Evolutionary conservation across 371 early-diverging fungal species (phyloP).

Genomic region (Entomophthora muscae): DNA sequence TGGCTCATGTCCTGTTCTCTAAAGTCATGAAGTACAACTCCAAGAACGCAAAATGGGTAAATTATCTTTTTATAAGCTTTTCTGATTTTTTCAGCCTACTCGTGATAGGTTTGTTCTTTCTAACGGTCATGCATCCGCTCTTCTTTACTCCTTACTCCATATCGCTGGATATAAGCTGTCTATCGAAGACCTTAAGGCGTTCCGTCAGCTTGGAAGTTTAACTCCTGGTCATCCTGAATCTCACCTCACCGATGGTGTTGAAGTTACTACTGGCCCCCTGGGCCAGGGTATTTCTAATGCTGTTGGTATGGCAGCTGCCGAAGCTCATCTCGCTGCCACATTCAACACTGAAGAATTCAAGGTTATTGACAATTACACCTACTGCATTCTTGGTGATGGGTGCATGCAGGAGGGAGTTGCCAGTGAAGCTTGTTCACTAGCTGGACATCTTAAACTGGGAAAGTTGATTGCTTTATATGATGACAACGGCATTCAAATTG

Average conservation of each 20-base stretch:
- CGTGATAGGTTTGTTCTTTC: slow-evolving; percentile 98
- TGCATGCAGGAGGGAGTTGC: slow-evolving; percentile 98
- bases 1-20: slow-evolving; percentile 85
- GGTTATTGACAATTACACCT: slow-evolving; percentile 74
- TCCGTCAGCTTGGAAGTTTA: slow-evolving; percentile 77
- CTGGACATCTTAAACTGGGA: slow-evolving; percentile 90
- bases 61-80: slow-evolving; percentile 6
- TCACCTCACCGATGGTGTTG: slow-evolving; percentile 73
- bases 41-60: slow-evolving; percentile 66
- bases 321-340: slow-evolving; percentile 69
- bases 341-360: slow-evolving; percentile 77
- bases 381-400: slow-evolving; percentile 91
- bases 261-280: slow-evolving; percentile 98
- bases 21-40: slow-evolving; percentile 70
- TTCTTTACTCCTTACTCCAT: slow-evolving; percentile 88
- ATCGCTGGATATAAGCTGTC: slow-evolving; percentile 74
- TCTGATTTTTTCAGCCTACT: slow-evolving; percentile 27
- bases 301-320: slow-evolving; percentile 93
- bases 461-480: slow-evolving; percentile 96
- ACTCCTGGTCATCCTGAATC: slow-evolving; percentile 94
- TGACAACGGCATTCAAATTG: slow-evolving; percentile 92
- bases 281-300: slow-evolving; percentile 96
- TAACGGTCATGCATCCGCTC: slow-evolving; percentile 96
- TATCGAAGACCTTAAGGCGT: slow-evolving; percentile 85
- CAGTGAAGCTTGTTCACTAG: slow-evolving; percentile 93